Evolutionary conservation across 208 protist genomes (phyloP), one percentile per base, ranked within the genome.

Genomic region (Acanthamoeba quina): DNA sequence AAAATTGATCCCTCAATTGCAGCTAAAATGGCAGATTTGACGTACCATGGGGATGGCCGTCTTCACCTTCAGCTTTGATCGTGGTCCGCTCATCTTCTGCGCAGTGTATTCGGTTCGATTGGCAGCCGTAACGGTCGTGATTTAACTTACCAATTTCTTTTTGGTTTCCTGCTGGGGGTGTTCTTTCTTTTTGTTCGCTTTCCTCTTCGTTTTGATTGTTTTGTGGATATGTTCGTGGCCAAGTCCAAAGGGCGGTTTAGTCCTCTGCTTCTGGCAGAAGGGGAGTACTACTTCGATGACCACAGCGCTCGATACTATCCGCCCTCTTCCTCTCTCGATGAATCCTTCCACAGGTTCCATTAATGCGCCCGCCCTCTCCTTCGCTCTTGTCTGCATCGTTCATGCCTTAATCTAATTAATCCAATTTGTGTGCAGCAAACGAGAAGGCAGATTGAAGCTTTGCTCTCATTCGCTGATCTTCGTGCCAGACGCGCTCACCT

Each of bases 271-370:
- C 90, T 97, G 86, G 96, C 97, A 52, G 97, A 97, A 47, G 97
- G 95, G 11, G 97, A 97, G 83, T 95, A 98, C 64, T 97, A 98
- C 64, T 96, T 97, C 70, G 95, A 97, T 44, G 97, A 97, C 54
- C 92, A 95, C 66, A 94, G 90, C 76, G 95, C 90, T 26, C 66
- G 34, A 0, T 97, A 95, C 80, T 97, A 96, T 74, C 95, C 96
- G 24, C 96, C 95, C 9, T 19, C 90, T 26, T 34, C 68, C 52
- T 68, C 76, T 70, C 47, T 86, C n/a, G 64, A 31, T 1, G 37
- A 70, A 26, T 92, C 44, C 5, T 94, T 86, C 72, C 52, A 13
- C 31, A 47, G 56, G 37, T 94, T 90, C n/a, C 24, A 24, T 64
- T 64, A n/a, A 64, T 26, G 21, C 24, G 34, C 52, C 44, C 44